phyloP scores from a whole-genome alignment of 352 stramenopile genomes.

The Plasmopara halstedii region DNA sequence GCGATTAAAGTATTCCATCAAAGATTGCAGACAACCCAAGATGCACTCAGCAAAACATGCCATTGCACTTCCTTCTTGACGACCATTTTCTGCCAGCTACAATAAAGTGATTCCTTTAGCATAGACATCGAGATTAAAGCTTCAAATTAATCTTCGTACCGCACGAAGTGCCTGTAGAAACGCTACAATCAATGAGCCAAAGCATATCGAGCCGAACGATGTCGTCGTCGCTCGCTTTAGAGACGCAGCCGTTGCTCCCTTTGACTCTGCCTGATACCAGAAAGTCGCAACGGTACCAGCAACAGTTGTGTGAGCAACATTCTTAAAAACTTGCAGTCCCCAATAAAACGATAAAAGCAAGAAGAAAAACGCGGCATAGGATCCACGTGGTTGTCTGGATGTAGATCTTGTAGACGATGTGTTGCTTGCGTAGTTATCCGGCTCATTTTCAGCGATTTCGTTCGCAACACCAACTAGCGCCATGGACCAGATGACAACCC shows the following conservation, averaged over 20 bases:
- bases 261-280: slow-evolving; percentile 89
- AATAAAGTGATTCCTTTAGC: slow-evolving; percentile 1
- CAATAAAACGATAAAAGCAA: slow-evolving; percentile 91
- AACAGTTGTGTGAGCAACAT: slow-evolving; percentile 90
- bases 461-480: slow-evolving; percentile 84
- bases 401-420: slow-evolving; percentile 21
- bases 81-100: slow-evolving; percentile 62
- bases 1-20: slow-evolving; percentile 91
- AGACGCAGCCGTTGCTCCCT: slow-evolving; percentile 72
- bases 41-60: slow-evolving; percentile 83
- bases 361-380: slow-evolving; percentile 41
- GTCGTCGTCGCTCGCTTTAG: slow-evolving; percentile 84
- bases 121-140: no score
- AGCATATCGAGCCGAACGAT: slow-evolving; percentile 94
- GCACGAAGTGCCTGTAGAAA: slow-evolving; percentile 87
- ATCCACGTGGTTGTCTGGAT: slow-evolving; percentile 25
- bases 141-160: no score
- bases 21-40: slow-evolving; percentile 67
- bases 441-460: slow-evolving; percentile 56
- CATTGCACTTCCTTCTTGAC: slow-evolving; percentile 57
- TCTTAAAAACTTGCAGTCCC: slow-evolving; percentile 88
- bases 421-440: slow-evolving; percentile 10
- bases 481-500: slow-evolving; percentile 85
- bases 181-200: slow-evolving; percentile 91
- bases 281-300: slow-evolving; percentile 92